phyloP scores from a whole-genome alignment of 2,329 filamentous ascomycete genomes.

The Pyrenophora graminea region DNA sequence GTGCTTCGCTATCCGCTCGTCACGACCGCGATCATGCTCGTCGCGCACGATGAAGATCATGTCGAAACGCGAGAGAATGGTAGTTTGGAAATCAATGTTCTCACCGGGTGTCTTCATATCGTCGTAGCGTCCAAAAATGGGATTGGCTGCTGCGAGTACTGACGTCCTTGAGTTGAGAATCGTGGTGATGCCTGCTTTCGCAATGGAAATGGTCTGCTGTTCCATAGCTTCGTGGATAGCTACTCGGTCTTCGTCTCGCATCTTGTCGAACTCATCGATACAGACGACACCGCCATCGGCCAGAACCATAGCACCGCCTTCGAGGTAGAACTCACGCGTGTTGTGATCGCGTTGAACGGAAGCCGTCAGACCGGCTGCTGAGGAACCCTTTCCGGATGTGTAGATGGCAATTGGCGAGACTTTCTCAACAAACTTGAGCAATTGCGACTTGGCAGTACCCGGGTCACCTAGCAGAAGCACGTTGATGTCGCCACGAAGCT shows the following conservation, averaged over 20 bases:
- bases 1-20: slow-evolving; percentile 93
- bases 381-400: slow-evolving; percentile 97
- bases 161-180: slow-evolving; percentile 96
- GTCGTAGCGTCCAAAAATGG: slow-evolving; percentile 96
- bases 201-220: slow-evolving; percentile 98
- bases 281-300: slow-evolving; percentile 96
- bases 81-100: slow-evolving; percentile 99
- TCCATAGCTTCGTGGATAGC: slow-evolving; percentile 99
- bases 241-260: slow-evolving; percentile 96
- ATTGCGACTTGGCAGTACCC: slow-evolving; percentile 95
- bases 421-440: slow-evolving; percentile 97
- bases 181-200: slow-evolving; percentile 97
- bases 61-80: slow-evolving; percentile 96
- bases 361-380: slow-evolving; percentile 93
- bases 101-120: slow-evolving; percentile 97
- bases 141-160: slow-evolving; percentile 92
- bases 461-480: slow-evolving; percentile 95
- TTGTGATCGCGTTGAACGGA: slow-evolving; percentile 92
- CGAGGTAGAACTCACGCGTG: slow-evolving; percentile 94
- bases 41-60: slow-evolving; percentile 99
- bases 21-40: slow-evolving; percentile 85
- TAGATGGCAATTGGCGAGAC: slow-evolving; percentile 97
- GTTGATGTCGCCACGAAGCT: slow-evolving; percentile 95
- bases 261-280: slow-evolving; percentile 99
- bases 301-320: slow-evolving; percentile 97